Conservation (phyloP, 805 yeast genomes). For the Grigorovia humatica region DNA sequence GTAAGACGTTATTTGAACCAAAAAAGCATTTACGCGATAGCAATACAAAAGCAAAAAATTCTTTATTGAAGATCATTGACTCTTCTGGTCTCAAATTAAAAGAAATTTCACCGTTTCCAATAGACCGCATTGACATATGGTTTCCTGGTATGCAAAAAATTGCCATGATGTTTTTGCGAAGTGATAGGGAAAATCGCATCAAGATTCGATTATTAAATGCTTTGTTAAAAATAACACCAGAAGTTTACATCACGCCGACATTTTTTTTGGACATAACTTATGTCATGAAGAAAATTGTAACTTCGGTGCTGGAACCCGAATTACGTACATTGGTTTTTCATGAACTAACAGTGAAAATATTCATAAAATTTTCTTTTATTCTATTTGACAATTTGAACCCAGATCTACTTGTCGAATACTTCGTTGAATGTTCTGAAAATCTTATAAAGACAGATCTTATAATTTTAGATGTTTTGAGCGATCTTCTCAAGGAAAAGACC, state of each 20-base stretch:
- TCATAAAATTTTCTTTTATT: background rate
- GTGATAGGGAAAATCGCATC: background rate
- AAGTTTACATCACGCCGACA: background rate
- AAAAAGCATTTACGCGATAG: background rate
- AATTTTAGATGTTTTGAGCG: background rate
- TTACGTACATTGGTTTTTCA: background rate
- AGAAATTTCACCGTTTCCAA: conserved; percentile 1
- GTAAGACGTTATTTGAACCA: background rate
- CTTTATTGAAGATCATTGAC: conserved; percentile 17
- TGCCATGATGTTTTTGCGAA: background rate
- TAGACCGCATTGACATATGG: background rate
- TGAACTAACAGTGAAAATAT: background rate
- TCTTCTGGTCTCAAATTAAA: conserved; percentile 7
- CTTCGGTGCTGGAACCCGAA: background rate
- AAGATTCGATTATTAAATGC: background rate
- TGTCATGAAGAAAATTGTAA: background rate
- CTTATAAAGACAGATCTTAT: background rate
- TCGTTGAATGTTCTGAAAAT: background rate
- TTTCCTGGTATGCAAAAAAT: background rate
- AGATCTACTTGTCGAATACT: background rate
- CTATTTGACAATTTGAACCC: background rate
- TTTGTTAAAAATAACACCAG: background rate
- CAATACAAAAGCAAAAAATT: background rate
- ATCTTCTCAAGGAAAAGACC: background rate
- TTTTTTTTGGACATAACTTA: background rate